These are phyloP conservation scores for Pseudocercospora pini-densiflorae DNA, from an alignment of 2,329 filamentous ascomycete genomes.

Conservation along the genomic window DNA sequence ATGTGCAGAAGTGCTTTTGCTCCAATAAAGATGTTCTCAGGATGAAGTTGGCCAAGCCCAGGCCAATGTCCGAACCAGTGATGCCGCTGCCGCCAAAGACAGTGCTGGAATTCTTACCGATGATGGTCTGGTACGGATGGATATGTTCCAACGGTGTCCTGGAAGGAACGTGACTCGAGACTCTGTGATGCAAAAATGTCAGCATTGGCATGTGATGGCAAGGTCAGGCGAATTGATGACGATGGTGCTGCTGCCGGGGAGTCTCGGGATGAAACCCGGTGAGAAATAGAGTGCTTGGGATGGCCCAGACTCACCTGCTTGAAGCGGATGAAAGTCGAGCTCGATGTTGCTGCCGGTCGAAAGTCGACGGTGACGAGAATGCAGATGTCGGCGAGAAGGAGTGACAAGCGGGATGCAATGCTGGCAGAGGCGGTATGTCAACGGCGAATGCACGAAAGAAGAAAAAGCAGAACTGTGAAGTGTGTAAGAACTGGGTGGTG, in stretches of 20 bases:
- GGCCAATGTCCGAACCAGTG: conserved; percentile 20
- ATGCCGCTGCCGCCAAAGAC: conserved; percentile 18
- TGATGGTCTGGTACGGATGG: conserved; percentile 32
- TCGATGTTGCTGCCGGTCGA: conserved; percentile 18
- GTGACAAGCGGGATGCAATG: conserved; percentile 43
- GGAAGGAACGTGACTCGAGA: conserved; percentile 22
- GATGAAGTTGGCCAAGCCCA: conserved; percentile 15
- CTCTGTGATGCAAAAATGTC: conserved; percentile 16
- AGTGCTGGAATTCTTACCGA: conserved; percentile 30
- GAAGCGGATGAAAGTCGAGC: conserved; percentile 97
- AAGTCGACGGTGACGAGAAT: conserved; percentile 31
- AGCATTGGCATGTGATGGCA: conserved; percentile 15
- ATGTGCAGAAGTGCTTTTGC: conserved; percentile 13
- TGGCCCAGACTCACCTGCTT: conserved; percentile 99
- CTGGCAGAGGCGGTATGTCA: conserved; percentile 37
- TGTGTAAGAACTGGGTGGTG: conserved; percentile 36
- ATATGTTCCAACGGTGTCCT: conserved; percentile 30
- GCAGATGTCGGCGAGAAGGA: conserved; percentile 36
- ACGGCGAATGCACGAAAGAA: conserved; percentile 45
- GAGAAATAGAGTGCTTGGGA: conserved; percentile 61
- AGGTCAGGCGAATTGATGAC: conserved; percentile 3
- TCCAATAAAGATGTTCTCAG: conserved; percentile 20
- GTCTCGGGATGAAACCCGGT: conserved; percentile 1
- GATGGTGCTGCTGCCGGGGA: conserved; percentile 8
- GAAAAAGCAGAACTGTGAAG: conserved; percentile 32